Evolutionary conservation across 1,139 yeast genomes (phyloP).

Genomic region (Sugiyamaella castrensis): DNA sequence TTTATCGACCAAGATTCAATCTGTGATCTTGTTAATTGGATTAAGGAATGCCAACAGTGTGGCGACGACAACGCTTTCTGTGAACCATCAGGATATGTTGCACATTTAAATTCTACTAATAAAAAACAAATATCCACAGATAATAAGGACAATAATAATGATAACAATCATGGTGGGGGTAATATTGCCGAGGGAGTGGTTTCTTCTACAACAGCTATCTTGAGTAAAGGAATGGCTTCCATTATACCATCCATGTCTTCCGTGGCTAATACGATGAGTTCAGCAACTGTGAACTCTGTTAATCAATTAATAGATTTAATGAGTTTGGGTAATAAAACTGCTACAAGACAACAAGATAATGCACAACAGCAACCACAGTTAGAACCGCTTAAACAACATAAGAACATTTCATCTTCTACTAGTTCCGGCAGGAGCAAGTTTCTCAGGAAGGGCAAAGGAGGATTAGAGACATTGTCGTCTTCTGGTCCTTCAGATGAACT

Average conservation of each 20-base stretch:
- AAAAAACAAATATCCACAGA: neutral
- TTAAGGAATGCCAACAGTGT: conserved; percentile 28
- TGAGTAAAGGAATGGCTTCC: conserved; percentile 8
- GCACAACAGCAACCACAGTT: neutral
- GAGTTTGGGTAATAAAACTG: conserved; percentile 10
- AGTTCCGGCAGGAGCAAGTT: too few species aligned
- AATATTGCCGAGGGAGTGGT: neutral
- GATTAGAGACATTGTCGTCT: neutral
- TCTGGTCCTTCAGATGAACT: conserved; percentile 23
- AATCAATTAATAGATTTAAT: conserved; percentile 25
- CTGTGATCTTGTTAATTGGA: conserved; percentile 31
- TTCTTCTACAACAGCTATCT: neutral
- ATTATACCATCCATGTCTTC: conserved; percentile 14
- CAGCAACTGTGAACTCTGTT: conserved; percentile 29
- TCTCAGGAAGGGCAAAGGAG: too few species aligned
- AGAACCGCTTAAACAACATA: too few species aligned
- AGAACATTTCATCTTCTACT: too few species aligned
- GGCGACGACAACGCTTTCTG: conserved; percentile 26
- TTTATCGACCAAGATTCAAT: conserved; percentile 19
- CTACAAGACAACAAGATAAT: too few species aligned
- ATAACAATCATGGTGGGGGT: neutral
- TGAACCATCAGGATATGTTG: conserved; percentile 32
- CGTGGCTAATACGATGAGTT: conserved; percentile 15
- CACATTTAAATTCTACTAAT: conserved; percentile 21
- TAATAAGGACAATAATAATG: neutral